These are phyloP conservation scores for Termitomyces sp. DNA, from an alignment of 768 basidiomycete genomes.

Conservation along the genomic window DNA sequence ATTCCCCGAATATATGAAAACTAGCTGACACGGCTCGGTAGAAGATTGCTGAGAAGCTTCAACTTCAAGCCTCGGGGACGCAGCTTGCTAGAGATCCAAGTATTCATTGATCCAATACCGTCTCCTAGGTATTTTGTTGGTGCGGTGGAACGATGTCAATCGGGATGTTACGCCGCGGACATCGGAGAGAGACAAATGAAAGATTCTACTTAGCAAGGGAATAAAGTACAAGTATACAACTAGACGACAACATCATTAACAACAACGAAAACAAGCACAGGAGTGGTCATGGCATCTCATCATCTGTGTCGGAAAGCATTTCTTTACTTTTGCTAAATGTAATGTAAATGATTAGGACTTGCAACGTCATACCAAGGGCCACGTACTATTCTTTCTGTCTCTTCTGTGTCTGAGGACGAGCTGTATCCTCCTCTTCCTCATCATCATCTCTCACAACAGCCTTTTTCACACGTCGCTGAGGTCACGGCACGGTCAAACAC, in stretches of 20 bases:
- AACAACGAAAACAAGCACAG: neutral
- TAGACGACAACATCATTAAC: neutral
- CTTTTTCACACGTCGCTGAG: constrained; percentile 60
- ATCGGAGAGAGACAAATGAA: neutral
- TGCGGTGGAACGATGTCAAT: neutral
- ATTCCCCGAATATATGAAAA: neutral
- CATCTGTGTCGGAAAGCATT: constrained; percentile 84
- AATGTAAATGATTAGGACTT: constrained; percentile 12
- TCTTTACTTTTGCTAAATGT: constrained; percentile 80
- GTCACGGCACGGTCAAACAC: constrained; percentile 19
- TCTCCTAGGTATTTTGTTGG: neutral
- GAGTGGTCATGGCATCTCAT: constrained; percentile 59
- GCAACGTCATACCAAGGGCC: neutral
- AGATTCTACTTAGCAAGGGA: too few species aligned
- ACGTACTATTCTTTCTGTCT: constrained; percentile 81
- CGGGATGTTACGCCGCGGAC: neutral
- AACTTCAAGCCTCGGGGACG: neutral
- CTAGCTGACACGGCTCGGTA: neutral
- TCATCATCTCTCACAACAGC: constrained; percentile 79
- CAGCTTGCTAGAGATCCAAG: neutral
- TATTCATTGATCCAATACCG: neutral
- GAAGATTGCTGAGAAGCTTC: neutral
- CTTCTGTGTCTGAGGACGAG: constrained; percentile 47
- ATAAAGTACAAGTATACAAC: constrained; percentile 11
- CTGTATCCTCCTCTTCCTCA: constrained; percentile 54